These are phyloP conservation scores for Aspergillus egyptiacus DNA, from an alignment of 495 filamentous ascomycete species.

Conservation along the genomic window DNA sequence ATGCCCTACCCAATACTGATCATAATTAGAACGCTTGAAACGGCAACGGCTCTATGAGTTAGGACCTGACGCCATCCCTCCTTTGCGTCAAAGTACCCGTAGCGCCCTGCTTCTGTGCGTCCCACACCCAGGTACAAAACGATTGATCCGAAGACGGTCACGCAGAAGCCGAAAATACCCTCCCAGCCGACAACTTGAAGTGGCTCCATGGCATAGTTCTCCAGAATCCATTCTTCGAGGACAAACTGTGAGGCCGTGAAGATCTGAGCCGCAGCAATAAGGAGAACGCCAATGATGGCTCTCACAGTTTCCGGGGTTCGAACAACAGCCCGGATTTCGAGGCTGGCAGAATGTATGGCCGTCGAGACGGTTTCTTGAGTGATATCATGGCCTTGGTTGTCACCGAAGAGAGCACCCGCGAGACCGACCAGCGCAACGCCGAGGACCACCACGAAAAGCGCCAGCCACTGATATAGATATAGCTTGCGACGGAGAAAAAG, in stretches of 20 bases:
- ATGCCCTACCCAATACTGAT: conserved; percentile 76
- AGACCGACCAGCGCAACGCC: conserved; percentile 89
- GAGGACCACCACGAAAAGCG: conserved; percentile 76
- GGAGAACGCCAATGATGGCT: conserved; percentile 73
- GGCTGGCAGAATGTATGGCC: conserved; percentile 19
- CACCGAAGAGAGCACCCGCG: conserved; percentile 71
- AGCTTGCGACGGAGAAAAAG: conserved; percentile 76
- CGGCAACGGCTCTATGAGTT: conserved; percentile 58
- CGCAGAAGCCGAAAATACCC: conserved; percentile 82
- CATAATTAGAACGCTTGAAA: conserved; percentile 86
- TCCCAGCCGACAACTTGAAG: conserved; percentile 95
- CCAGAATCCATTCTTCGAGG: conserved; percentile 87
- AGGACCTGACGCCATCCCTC: conserved; percentile 78
- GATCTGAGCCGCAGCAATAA: conserved; percentile 91
- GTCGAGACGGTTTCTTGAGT: conserved; percentile 30
- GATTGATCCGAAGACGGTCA: conserved; percentile 74
- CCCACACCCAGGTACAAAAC: conserved; percentile 74
- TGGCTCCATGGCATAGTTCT: conserved; percentile 82
- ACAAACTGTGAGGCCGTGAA: conserved; percentile 97
- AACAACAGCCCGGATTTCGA: conserved; percentile 26
- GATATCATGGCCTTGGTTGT: conserved; percentile 47
- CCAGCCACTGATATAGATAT: conserved; percentile 80
- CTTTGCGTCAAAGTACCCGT: conserved; percentile 83
- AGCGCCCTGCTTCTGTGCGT: conserved; percentile 60
- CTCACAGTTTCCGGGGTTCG: conserved; percentile 55